Evolutionary conservation across 2,329 filamentous ascomycete genomes (phyloP), one percentile per base, ranked within the genome.

Genomic region (Monilinia vaccinii-corymbosi): DNA sequence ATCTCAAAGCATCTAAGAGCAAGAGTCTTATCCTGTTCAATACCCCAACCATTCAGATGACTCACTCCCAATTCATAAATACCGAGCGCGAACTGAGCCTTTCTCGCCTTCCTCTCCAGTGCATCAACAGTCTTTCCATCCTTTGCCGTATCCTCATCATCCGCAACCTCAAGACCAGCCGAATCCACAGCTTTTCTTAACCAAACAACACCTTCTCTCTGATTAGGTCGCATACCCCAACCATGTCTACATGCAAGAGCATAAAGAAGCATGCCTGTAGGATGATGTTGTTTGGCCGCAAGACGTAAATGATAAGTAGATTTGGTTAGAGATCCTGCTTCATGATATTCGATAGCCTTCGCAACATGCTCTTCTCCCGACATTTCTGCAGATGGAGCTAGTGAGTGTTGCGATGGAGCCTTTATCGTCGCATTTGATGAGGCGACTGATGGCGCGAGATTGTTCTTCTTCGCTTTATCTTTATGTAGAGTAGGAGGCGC

Each of bases 21-120:
- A 61, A 97, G 80, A 6, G 82, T 76, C 72, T 94, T 96, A 71
- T 99, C 94, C 74, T 96, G 91, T 67, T 93, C 85, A 44, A 96
- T 95, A 18, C 94, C 94, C 94, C 94, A 99, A 6, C 94, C 94
- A 68, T 99, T 97, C 84, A 97, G 91, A 71, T 97, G 93, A 71
- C 91, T 96, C 31, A 97, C 91, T 4, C 94, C 94, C 28, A 99
- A 80, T 75, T 99, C 94, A 68, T 99, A 99, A 58, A 97, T 92
- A 68, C 91, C 94, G 48, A 97, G 79, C 0, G 93, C 94, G 73
- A 97, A 96, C 70, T 97, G 93, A 13, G 92, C 92, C 70, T 91
- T 91, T 64, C 91, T 86, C 7, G 89, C 87, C 73, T 92, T 94
- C 66, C 84, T 83, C 72, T 93, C 89, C 32, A 83, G 70, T 8